phyloP scores from a whole-genome alignment of 345 rosid genomes.

The Pelargonium nanum region DNA sequence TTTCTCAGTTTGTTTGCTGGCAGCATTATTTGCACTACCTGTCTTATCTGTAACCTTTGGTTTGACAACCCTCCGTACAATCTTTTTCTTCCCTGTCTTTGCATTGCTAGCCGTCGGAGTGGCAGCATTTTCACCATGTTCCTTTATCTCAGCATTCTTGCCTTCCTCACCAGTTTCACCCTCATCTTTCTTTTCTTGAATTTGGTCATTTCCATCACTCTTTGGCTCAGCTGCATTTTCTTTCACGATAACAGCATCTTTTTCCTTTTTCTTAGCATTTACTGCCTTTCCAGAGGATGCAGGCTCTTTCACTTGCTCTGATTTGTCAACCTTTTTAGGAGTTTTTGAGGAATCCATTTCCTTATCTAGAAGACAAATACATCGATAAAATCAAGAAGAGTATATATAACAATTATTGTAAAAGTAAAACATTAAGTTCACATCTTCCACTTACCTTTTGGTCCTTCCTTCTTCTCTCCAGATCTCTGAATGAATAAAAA shows the following conservation, averaged over 20 bases:
- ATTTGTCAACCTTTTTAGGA: slow-evolving; percentile 20
- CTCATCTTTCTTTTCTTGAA: slow-evolving; percentile 21
- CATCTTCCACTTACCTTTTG: slow-evolving; percentile 37
- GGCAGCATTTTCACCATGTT: slow-evolving; percentile 26
- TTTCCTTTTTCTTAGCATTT: slow-evolving; percentile 21
- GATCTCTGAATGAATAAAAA: slow-evolving; percentile 32
- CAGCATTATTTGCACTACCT: slow-evolving; percentile 23
- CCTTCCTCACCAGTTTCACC: slow-evolving; percentile 17
- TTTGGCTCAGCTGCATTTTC: slow-evolving; percentile 23
- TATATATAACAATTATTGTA: background rate
- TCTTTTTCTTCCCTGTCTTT: slow-evolving; percentile 63
- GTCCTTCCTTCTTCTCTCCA: slow-evolving; percentile 40
- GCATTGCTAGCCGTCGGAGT: slow-evolving; percentile 30
- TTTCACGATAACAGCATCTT: slow-evolving; percentile 23
- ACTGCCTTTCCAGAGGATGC: slow-evolving; percentile 20
- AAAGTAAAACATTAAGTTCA: slow-evolving; percentile 6
- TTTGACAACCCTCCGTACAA: slow-evolving; percentile 70
- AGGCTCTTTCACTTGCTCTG: slow-evolving; percentile 28
- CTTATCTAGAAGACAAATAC: slow-evolving; percentile 16
- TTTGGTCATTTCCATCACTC: slow-evolving; percentile 24
- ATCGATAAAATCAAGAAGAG: slow-evolving; percentile 1
- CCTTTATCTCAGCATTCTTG: slow-evolving; percentile 31
- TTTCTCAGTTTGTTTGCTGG: slow-evolving; percentile 31
- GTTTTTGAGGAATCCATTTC: slow-evolving; percentile 29
- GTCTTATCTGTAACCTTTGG: slow-evolving; percentile 40